Conservation (phyloP, 2,329 filamentous ascomycete species). For the Xylariaceae sp. region DNA sequence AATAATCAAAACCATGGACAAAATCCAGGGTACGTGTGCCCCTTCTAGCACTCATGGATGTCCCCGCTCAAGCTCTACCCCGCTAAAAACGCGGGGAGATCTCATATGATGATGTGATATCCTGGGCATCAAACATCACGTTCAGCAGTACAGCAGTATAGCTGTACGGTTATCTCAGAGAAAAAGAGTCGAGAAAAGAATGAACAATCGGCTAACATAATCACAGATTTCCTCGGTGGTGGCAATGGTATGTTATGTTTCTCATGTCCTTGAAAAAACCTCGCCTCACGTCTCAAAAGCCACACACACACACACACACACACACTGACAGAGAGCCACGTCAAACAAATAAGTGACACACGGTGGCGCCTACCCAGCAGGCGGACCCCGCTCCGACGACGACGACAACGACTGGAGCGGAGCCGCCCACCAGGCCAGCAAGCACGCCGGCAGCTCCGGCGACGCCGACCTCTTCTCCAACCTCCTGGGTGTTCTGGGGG, state of each 20-base stretch:
- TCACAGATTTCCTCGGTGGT: conserved; percentile 15
- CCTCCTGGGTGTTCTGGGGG: conserved; percentile 42
- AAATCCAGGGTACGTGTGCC: conserved; percentile 13
- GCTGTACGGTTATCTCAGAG: not conserved
- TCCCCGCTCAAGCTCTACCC: no score
- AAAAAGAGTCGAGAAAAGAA: not conserved
- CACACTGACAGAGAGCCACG: not conserved
- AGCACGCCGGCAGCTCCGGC: conserved; percentile 42
- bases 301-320: no score
- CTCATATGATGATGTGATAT: no score
- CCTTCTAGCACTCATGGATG: no score
- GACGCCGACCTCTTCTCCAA: conserved; percentile 44
- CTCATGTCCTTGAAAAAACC: no score
- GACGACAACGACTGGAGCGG: conserved; percentile 45
- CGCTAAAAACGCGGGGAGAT: no score
- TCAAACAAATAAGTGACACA: no score
- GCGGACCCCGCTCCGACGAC: conserved; percentile 36
- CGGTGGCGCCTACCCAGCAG: conserved; percentile 29
- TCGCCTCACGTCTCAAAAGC: no score
- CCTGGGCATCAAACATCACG: no score
- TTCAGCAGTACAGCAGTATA: not conserved
- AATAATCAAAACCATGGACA: conserved; percentile 12
- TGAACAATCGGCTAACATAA: conserved; percentile 6
- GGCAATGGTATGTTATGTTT: conserved; percentile 28
- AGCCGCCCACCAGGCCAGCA: conserved; percentile 44